Conservation (phyloP, 2,329 filamentous ascomycete genomes). For the Aspergillus proliferans region DNA sequence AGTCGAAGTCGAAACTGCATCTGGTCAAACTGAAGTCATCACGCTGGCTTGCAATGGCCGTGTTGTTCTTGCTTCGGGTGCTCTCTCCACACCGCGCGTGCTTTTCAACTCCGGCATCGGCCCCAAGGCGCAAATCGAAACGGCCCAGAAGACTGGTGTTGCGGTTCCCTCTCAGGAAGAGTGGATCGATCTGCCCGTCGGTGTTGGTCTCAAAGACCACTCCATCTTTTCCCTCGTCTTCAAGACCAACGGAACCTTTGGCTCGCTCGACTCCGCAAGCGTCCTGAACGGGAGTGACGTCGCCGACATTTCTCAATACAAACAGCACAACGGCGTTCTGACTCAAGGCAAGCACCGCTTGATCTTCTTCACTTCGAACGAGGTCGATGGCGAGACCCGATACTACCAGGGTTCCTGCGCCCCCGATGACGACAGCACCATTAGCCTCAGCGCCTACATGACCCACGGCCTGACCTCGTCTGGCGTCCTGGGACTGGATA, state of each 20-base stretch:
- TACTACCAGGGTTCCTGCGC: conserved; percentile 23
- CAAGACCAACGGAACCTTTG: conserved; percentile 14
- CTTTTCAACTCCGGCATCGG: conserved; percentile 66
- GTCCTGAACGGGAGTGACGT: conserved; percentile 14
- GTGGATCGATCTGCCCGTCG: conserved; percentile 50
- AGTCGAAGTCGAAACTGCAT: conserved; percentile 19
- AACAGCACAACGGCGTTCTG: conserved; percentile 12
- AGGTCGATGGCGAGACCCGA: conserved; percentile 18
- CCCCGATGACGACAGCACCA: conserved; percentile 9
- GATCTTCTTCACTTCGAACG: conserved; percentile 21
- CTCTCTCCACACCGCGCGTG: conserved; percentile 65
- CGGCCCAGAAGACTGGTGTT: conserved; percentile 40
- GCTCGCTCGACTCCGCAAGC: conserved; percentile 10
- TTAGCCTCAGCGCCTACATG: conserved; percentile 20
- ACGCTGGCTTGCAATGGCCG: conserved; percentile 57
- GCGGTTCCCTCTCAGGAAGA: conserved; percentile 36
- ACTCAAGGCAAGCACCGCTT: conserved; percentile 21
- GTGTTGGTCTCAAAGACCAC: conserved; percentile 44
- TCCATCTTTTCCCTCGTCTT: conserved; percentile 18
- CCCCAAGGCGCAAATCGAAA: conserved; percentile 44
- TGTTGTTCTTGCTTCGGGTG: conserved; percentile 62
- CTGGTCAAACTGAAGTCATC: conserved; percentile 51
- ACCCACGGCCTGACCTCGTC: conserved; percentile 23
- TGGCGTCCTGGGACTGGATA: conserved; percentile 18
- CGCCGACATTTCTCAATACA: conserved; percentile 19